Evolutionary conservation across 306 rosid genomes (phyloP).

Genomic region (Myrica gale): DNA sequence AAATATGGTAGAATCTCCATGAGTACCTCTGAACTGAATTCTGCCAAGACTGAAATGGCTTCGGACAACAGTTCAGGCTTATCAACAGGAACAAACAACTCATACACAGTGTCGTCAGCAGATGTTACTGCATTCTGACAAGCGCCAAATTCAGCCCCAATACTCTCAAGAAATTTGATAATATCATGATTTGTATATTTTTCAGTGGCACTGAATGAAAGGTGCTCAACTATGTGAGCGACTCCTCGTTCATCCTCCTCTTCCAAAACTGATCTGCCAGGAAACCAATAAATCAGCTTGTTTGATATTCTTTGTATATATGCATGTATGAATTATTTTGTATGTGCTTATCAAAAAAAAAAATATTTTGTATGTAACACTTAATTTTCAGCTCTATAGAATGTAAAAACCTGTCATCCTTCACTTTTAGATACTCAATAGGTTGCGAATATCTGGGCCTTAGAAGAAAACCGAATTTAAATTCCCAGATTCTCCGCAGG

Average conservation of each 20-base stretch:
- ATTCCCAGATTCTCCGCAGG: not conserved
- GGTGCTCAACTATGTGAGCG: constrained; percentile 96
- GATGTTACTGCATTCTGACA: constrained; percentile 93
- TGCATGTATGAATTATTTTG: not conserved
- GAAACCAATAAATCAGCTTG: constrained; percentile 35
- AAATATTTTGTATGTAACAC: too few relatives aligned
- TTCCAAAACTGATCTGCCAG: constrained; percentile 91
- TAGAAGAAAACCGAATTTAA: not conserved
- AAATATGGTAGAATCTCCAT: not conserved
- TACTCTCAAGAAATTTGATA: constrained; percentile 80
- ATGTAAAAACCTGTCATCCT: not conserved
- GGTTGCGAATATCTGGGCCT: not conserved
- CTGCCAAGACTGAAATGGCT: constrained; percentile 86
- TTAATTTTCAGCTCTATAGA: too few relatives aligned
- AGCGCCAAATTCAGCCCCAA: constrained; percentile 95
- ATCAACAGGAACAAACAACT: constrained; percentile 91
- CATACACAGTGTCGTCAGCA: constrained; percentile 81
- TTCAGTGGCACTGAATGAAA: constrained; percentile 88
- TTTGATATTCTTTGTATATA: constrained; percentile 11
- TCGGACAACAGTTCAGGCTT: constrained; percentile 77
- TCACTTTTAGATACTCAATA: not conserved
- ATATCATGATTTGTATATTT: constrained; percentile 85
- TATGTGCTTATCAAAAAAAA: too few relatives aligned
- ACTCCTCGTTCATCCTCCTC: constrained; percentile 97
- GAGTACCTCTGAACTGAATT: constrained; percentile 88